These are phyloP conservation scores for Globisporangium parvum DNA, from an alignment of 352 stramenopile genomes.

Conservation along the genomic window DNA sequence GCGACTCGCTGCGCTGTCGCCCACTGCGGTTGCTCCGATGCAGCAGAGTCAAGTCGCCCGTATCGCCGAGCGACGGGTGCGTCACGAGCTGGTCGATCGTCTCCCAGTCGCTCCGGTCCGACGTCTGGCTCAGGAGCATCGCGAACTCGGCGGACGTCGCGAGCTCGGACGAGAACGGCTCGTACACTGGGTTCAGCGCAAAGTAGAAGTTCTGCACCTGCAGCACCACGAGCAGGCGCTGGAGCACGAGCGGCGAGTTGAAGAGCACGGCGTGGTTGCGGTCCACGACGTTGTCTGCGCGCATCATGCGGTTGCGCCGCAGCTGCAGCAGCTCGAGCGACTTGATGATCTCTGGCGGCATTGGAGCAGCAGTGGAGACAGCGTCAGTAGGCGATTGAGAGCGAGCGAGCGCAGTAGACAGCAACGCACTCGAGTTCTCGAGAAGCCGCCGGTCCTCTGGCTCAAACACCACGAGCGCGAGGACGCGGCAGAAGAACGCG, in stretches of 20 bases:
- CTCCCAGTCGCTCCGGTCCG: slow-evolving; percentile 71
- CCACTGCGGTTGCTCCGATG: slow-evolving; percentile 19
- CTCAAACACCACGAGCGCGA: slow-evolving; percentile 94
- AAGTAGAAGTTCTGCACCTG: slow-evolving; percentile 87
- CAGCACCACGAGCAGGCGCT: slow-evolving; percentile 63
- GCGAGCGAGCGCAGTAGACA: too few relatives aligned
- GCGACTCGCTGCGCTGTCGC: slow-evolving; percentile 5
- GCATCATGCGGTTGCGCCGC: slow-evolving; percentile 69
- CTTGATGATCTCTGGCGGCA: slow-evolving; percentile 84
- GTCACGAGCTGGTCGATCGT: slow-evolving; percentile 56
- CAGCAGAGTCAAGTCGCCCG: slow-evolving; percentile 50
- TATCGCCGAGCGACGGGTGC: slow-evolving; percentile 35
- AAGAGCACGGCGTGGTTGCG: slow-evolving; percentile 93
- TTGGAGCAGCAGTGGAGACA: slow-evolving; percentile 2
- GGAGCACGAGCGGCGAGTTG: slow-evolving; percentile 66
- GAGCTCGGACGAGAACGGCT: slow-evolving; percentile 76
- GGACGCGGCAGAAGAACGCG: slow-evolving; percentile 94
- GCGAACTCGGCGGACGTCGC: slow-evolving; percentile 78
- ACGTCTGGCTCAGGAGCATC: slow-evolving; percentile 70
- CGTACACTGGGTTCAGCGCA: slow-evolving; percentile 71
- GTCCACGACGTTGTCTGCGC: slow-evolving; percentile 84
- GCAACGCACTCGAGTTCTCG: slow-evolving; percentile 76
- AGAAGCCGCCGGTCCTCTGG: slow-evolving; percentile 91
- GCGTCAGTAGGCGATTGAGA: too few relatives aligned
- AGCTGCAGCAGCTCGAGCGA: slow-evolving; percentile 90